Evolutionary conservation across 2,329 filamentous ascomycete species (phyloP), one percentile per base, ranked within the genome.

Genomic region (Scorias spongiosa): DNA sequence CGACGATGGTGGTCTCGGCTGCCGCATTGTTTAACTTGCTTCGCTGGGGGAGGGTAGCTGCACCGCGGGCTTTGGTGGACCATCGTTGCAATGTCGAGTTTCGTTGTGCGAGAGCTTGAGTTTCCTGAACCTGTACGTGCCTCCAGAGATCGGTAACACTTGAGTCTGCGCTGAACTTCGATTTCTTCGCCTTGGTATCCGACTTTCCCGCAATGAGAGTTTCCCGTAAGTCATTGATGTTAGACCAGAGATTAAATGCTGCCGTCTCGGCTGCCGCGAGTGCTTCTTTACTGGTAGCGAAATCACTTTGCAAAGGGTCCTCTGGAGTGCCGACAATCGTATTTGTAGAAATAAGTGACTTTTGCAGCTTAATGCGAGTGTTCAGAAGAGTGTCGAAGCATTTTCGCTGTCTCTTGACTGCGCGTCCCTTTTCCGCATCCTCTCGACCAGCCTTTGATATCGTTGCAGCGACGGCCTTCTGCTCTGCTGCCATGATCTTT

Each of bases 371-470:
- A 57, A 98, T 95, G 15, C 91, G 80, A 11, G 87, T 75, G 64
- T 94, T 93, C 29, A 98, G 73, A 1, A 96, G 75, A 0, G 84
- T 77, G 53, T 96, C 89, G 57, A 94, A 98, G 1, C 81, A 78
- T 48, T 80, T 81, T 42, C 87, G 78, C 64, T 98, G 91, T 45
- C 79, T 71, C 54, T 87, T 89, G 32, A 98, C 84, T 0, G 89
- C 89, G 44, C 75, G 66, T 10, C 91, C 91, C 63, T 96, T 96
- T 37, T 80, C 76, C 4, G 82, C 78, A 58, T 96, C 91, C 43
- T 77, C 77, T 56, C 81, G 79, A 42, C 78, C 78, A 1, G 81
- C 80, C 56, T 80, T 70, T 1, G 75, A 74, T 36, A 82, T 67
- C 8, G 76, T 78, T 14, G 76, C 72, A 6, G 80, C 70, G 32